Conservation (phyloP, 164 flowering plant species). For the Piper longum region DNA sequence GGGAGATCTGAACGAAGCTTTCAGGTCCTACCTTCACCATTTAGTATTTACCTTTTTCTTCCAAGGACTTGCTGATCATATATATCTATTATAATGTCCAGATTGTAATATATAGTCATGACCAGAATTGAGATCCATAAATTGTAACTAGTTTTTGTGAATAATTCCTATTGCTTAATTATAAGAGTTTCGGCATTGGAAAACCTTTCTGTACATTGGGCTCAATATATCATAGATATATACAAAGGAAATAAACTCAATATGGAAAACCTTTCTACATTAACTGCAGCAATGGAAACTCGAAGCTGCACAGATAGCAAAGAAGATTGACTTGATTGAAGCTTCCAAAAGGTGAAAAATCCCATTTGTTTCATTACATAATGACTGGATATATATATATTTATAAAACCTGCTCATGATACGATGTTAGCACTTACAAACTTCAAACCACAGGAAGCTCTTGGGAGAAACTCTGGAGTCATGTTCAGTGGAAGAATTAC, state of each 20-base stretch:
- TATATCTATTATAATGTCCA: too few species aligned
- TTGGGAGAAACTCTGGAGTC: conserved; percentile 57
- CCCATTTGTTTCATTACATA: not conserved
- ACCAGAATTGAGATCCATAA: too few species aligned
- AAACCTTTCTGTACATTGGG: too few species aligned
- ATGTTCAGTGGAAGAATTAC: conserved; percentile 56
- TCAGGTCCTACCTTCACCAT: conserved; percentile 23
- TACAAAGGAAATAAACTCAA: too few species aligned
- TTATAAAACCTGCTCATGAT: not conserved
- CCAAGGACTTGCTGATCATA: too few species aligned
- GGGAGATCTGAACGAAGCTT: conserved; percentile 20
- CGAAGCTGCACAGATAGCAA: conserved; percentile 47
- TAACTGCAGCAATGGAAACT: conserved; percentile 41
- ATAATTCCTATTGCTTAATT: too few species aligned
- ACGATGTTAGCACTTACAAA: not conserved
- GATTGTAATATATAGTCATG: too few species aligned
- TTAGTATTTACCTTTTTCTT: not conserved
- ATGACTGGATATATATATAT: not conserved
- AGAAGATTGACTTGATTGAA: conserved; percentile 71
- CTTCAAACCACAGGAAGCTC: conserved; percentile 36
- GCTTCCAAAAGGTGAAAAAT: conserved; percentile 38
- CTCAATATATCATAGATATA: too few species aligned
- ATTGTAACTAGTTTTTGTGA: too few species aligned
- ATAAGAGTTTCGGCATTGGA: too few species aligned
- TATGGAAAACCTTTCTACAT: too few species aligned